These are phyloP conservation scores for Kernera saxatilis DNA, from an alignment of 345 rosid genomes.

Conservation along the genomic window DNA sequence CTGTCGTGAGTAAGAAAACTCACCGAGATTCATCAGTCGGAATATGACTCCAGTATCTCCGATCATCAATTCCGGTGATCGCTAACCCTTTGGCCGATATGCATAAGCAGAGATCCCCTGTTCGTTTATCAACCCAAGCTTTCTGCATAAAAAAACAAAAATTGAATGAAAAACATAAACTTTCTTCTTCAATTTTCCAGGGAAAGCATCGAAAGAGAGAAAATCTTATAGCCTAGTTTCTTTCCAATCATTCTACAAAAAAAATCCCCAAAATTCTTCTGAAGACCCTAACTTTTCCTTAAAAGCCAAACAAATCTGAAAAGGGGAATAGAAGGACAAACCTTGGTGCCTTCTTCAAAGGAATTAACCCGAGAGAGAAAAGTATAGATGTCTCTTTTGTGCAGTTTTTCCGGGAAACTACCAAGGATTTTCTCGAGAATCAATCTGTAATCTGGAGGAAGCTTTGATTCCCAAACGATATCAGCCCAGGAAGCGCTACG, in stretches of 20 bases:
- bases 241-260: not conserved
- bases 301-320: not conserved
- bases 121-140: conserved; percentile 75
- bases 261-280: not conserved
- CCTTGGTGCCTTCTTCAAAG: conserved; percentile 78
- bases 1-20: not conserved
- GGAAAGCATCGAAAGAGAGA: not conserved
- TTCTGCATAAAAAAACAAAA: conserved; percentile 39
- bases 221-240: too few relatives aligned
- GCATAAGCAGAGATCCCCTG: conserved; percentile 62
- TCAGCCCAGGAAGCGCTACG: conserved; percentile 95
- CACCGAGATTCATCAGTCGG: conserved; percentile 86
- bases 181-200: not conserved
- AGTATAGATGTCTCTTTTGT: conserved; percentile 65
- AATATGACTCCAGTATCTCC: conserved; percentile 88
- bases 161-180: not conserved
- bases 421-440: conserved; percentile 54
- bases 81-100: conserved; percentile 61
- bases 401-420: conserved; percentile 32
- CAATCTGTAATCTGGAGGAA: conserved; percentile 59
- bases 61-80: conserved; percentile 84
- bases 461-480: conserved; percentile 87
- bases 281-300: not conserved
- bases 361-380: conserved; percentile 57
- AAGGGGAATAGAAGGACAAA: conserved; percentile 13